Evolutionary conservation across 2,329 filamentous ascomycete genomes (phyloP), one percentile per base, ranked within the genome.

Genomic region (Monilinia vaccinii-corymbosi): DNA sequence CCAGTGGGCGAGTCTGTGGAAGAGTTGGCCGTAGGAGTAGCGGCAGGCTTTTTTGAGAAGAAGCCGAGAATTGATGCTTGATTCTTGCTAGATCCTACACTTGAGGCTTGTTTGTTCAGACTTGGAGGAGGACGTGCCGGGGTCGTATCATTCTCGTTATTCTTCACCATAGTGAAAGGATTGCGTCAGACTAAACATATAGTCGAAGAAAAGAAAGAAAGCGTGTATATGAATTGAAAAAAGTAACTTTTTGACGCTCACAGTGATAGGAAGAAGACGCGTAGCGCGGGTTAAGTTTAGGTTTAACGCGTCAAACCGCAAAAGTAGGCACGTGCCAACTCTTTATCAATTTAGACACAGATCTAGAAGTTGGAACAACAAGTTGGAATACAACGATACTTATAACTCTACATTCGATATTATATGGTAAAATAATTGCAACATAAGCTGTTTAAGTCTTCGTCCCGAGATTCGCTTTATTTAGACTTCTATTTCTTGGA

Each of bases 21-120:
- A 38, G 40, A 1, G 5, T 53, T 53, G 1, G 40, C 40, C n/a
- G 40, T 66, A 3, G 71, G 73, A 16, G 78, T 78, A 31, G 16
- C 78, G 74, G 71, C 65, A 56, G 75, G 65, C 62, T 79, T 75
- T 71, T 80, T 91, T 66, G 86, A 80, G 70, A 93, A 93, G 79
- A 94, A 94, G 47, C 88, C 87, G 40, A 91, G 77, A 62, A 94
- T 91, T 57, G 86, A 89, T 71, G 79, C 80, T 70, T 89, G 86
- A 68, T 82, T 85, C 69, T 84, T 85, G 63, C 73, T 73, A 7
- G 76, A 62, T 34, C 61, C 64, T 36, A 64, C 53, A 55, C 69
- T 71, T n/a, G 70, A 71, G 60, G 55, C 63, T 53, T 70, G 66
- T 60, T 69, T 72, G 62, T 71, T 71, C 28, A 69, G 53, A 8